Evolutionary conservation across 495 filamentous ascomycete genomes (phyloP), one percentile per base, ranked within the genome.

Genomic region (Penicillium ucsense): DNA sequence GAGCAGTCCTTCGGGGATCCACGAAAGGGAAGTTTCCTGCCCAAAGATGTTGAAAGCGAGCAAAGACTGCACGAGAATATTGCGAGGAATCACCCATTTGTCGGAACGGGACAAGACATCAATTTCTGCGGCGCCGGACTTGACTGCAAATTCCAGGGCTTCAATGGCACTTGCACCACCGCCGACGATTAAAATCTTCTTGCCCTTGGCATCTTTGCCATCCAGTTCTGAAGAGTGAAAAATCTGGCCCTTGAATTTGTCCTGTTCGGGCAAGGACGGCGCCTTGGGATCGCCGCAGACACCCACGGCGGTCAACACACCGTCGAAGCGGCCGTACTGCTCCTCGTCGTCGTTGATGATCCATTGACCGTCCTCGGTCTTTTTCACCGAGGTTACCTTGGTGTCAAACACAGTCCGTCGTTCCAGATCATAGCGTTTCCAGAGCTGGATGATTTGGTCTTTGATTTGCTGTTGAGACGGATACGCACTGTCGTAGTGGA

Each of bases 81-180:
- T 89, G 9, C 88, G 79, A 3, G 87, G 88, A 46, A 92, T 90
- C 44, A 92, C 83, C 88, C 88, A 92, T 68, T 92, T 92, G 57
- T 92, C 88, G 28, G 79, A 83, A 10, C 88, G 77, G 1, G 86
- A 80, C 4, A 92, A 74, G 11, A 94, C 79, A 51, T 83, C 80
- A 2, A 85, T 82, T 51, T 83, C 79, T 5, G 65, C 66, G 0
- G 86, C 87, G 2, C 78, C 74, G 36, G 80, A 76, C 40, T 79
- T 65, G 12, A 83, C 76, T 6, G 84, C 86, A 53, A 88, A 92
- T 52, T 94, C 87, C 29, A 92, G 67, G 1, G 85, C 87, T 65
- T 94, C 88, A 8, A 92, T 83, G 1, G 87, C 88, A 49, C 81
- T 85, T 8, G 88, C 87, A 5, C 87, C 88, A 12, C 87, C 85